These are phyloP conservation scores for Raphanus raphanistrum DNA, from an alignment of 345 rosid genomes.

Conservation along the genomic window DNA sequence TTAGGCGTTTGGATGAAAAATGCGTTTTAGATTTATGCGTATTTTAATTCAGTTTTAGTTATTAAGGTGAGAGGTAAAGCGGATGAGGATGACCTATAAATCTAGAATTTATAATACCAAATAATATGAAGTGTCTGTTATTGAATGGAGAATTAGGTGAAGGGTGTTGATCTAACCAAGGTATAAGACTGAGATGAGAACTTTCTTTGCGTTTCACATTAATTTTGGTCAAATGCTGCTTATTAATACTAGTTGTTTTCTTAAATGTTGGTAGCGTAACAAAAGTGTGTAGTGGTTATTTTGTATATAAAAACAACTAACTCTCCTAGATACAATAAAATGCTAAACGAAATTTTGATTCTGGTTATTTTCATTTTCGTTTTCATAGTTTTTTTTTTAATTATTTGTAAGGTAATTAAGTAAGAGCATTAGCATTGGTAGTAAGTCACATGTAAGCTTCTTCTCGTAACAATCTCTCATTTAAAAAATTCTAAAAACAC, in stretches of 20 bases:
- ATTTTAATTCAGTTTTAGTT: neutral
- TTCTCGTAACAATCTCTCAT: too few relatives aligned
- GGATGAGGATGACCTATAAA: constrained; percentile 16
- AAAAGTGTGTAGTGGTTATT: neutral
- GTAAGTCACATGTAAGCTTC: too few relatives aligned
- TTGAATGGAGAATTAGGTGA: constrained; percentile 25
- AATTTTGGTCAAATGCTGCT: constrained; percentile 16
- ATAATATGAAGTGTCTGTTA: neutral
- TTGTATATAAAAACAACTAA: neutral
- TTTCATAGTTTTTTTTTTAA: too few relatives aligned
- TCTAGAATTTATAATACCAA: neutral
- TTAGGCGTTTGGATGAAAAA: constrained; percentile 29
- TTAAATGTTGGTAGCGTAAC: neutral
- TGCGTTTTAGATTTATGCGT: constrained; percentile 20
- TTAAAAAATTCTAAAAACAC: too few relatives aligned
- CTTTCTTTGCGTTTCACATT: constrained; percentile 11
- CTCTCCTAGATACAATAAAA: too few relatives aligned
- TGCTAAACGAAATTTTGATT: too few relatives aligned
- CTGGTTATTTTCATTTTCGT: too few relatives aligned
- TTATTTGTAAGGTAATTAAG: too few relatives aligned
- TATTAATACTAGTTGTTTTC: neutral
- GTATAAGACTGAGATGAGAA: constrained; percentile 11
- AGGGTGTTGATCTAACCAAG: constrained; percentile 34
- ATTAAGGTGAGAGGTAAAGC: neutral
- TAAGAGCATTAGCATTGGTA: too few relatives aligned